Percentiles rank a stretch among this genome's conserved stretches.
Evolutionary conservation across 345 rosid genomes (phyloP).

Genomic region (Eucalyptus curtisii): DNA sequence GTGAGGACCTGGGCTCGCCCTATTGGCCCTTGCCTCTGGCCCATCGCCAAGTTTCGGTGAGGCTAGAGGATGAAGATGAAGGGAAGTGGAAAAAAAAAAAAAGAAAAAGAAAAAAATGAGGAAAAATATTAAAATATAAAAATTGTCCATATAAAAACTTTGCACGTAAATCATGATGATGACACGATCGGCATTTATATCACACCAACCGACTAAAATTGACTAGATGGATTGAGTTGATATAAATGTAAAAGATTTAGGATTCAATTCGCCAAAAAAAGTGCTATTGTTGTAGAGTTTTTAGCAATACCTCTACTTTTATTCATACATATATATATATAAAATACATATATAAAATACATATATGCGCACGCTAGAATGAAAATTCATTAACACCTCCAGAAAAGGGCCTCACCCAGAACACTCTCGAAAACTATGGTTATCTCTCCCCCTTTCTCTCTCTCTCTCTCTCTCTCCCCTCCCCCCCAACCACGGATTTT

Average conservation of each 20-base stretch:
- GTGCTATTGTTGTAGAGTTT: not conserved
- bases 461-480: not conserved
- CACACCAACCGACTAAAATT: too few relatives aligned
- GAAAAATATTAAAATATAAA: too few relatives aligned
- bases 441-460: not conserved
- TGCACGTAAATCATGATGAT: too few relatives aligned
- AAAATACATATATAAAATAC: too few relatives aligned
- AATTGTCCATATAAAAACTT: accelerated
- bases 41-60: not conserved
- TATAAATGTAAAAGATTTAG: too few relatives aligned
- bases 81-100: not conserved
- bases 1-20: not conserved
- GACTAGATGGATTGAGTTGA: accelerated
- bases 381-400: not conserved
- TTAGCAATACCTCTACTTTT: not conserved
- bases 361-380: not conserved
- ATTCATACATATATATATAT: not conserved
- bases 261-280: not conserved
- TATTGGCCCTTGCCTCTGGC: too few relatives aligned
- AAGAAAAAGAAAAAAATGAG: too few relatives aligned
- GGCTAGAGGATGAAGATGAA: not conserved
- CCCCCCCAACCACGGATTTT: not conserved
- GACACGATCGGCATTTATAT: accelerated
- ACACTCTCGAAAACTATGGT: not conserved
- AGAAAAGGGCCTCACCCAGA: not conserved